phyloP scores from a whole-genome alignment of 306 rosid genomes.

The Lathyrus oleraceus region DNA sequence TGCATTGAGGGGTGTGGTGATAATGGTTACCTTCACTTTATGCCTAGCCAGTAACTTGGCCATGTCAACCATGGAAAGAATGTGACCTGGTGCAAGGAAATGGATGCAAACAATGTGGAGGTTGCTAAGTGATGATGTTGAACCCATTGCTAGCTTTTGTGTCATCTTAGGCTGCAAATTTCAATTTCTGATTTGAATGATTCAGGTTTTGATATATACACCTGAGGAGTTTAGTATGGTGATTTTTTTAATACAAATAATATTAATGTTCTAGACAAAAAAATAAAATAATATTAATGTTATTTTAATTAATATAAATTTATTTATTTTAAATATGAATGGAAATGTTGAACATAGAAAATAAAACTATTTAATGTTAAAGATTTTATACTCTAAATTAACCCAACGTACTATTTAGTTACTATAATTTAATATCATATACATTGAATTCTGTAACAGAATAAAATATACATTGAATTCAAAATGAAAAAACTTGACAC shows the following conservation, averaged over 20 bases:
- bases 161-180: neutral
- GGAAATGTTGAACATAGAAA: neutral
- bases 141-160: neutral
- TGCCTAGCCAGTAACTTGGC: neutral
- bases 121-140: neutral
- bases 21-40: neutral
- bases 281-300: too few species aligned
- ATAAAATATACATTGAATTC: neutral
- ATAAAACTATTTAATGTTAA: too few species aligned
- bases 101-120: neutral
- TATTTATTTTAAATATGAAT: neutral
- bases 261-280: too few species aligned
- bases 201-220: neutral
- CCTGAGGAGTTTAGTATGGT: too few species aligned
- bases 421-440: neutral
- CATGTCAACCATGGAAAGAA: neutral
- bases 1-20: neutral
- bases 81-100: constrained; percentile 1
- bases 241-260: too few species aligned
- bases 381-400: too few species aligned
- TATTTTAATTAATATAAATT: too few species aligned
- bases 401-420: neutral
- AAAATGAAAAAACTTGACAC: neutral
- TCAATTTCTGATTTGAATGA: neutral
- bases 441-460: neutral